Base-by-base conservation (phyloP, 2,329 filamentous ascomycete genomes). In the Penicillium vulpinum region DNA sequence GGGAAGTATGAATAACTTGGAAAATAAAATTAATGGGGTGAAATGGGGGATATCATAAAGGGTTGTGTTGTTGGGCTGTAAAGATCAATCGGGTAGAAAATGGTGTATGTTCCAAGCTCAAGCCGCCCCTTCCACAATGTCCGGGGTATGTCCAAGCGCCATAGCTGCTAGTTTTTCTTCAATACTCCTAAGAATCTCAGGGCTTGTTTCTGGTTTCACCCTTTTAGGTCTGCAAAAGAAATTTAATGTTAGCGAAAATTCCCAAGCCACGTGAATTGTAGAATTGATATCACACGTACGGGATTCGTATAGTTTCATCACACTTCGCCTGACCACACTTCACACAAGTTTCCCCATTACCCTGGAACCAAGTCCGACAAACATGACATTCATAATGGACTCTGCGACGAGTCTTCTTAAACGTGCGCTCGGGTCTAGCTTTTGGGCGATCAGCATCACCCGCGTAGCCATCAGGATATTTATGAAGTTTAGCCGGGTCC, bases 401-500 rank as follows among this genome's bases (percentile, higher is more conserved):
- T 21, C 75, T 62, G 28, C 64, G 72, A 15, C 73, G 70, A 5
- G 73, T 66, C 43, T 72, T 75, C 53, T 67, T 74, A 64, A 64
- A 76, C 15, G 71, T 71, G n/a, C 75, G 70, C 49, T 74, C 64
- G 5, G 68, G 72, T 7, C 26, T 58, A 21, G 61, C 61, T 46
- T 73, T 73, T 15, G 71, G 70, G 10, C 73, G 73, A 26, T 78
- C 73, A 18, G 56, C 75, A 58, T 80, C 77, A 8, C 75, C 77
- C 33, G 77, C 74, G 60, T 78, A 79, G 10, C 77, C 77, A 60
- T 78, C 70, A 0, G 76, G 74, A 56, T 78, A 76, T 62, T 78
- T 80, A 36, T 75, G 52, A 5, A 69, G 66, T 57, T 78, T 78
- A 28, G 73, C 61, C 82, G 91, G 91, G 67, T 91, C 87, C 65